A percentile compares a stretch with the other conserved stretches of the same genome.
Conservation (phyloP, 2,329 filamentous ascomycete genomes). For the Aciculosporium take region DNA sequence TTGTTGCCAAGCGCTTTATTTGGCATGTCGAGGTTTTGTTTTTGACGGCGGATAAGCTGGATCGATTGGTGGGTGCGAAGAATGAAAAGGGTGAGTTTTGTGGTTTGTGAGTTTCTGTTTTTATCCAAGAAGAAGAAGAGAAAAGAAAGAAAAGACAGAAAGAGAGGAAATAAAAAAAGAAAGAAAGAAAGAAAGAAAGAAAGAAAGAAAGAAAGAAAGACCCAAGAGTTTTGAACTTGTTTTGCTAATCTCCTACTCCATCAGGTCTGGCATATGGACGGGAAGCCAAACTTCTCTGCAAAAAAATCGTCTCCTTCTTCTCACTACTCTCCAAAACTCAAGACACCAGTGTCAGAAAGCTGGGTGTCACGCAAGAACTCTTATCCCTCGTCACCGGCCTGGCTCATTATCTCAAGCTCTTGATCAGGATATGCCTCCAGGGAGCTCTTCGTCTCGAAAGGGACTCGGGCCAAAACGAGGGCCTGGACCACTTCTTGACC, state of each 20-base stretch:
- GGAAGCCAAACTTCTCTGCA: conserved; percentile 97
- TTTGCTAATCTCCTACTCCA: not conserved
- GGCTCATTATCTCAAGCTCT: conserved; percentile 91
- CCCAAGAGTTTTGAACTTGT: not conserved
- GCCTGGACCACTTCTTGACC: conserved; percentile 69
- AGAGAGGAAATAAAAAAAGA: not conserved
- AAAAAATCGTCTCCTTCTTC: conserved; percentile 98
- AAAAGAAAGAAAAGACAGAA: not conserved
- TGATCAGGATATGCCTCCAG: conserved; percentile 93
- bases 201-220: too few species aligned
- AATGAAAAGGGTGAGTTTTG: conserved; percentile 56
- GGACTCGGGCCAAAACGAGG: conserved; percentile 59
- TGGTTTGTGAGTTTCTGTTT: not conserved
- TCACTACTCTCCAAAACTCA: conserved; percentile 88
- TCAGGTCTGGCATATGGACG: conserved; percentile 76
- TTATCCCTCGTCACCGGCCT: conserved; percentile 91
- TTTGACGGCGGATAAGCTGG: conserved; percentile 71
- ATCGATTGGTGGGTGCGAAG: conserved; percentile 52
- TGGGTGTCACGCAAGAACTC: conserved; percentile 95
- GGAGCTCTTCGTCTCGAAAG: conserved; percentile 83
- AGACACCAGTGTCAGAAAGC: conserved; percentile 74
- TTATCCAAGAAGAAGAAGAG: not conserved
- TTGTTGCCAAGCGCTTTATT: conserved; percentile 93
- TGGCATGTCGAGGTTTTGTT: conserved; percentile 91
- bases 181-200: not conserved